These are phyloP conservation scores for Avena sativa DNA, from an alignment of 176 grass and related monocot genomes.

Conservation along the genomic window DNA sequence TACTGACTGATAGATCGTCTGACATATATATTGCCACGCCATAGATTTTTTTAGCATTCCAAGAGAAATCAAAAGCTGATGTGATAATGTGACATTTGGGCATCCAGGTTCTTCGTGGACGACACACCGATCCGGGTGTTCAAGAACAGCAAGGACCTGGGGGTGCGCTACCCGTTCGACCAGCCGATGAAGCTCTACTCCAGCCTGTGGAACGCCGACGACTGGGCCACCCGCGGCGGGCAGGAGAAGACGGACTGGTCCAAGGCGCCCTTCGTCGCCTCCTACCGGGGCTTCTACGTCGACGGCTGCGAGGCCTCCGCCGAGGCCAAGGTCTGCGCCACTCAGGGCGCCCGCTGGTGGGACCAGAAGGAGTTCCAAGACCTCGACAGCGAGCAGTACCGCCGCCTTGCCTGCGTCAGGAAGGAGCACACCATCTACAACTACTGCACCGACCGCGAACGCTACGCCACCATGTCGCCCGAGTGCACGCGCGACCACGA, in stretches of 20 bases:
- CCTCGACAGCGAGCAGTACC: conserved; percentile 67
- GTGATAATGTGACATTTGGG: too few relatives aligned
- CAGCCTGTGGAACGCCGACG: conserved; percentile 69
- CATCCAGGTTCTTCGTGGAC: conserved; percentile 69
- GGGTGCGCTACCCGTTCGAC: conserved; percentile 68
- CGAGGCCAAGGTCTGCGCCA: conserved; percentile 63
- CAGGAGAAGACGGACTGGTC: conserved; percentile 86
- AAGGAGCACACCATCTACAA: conserved; percentile 68
- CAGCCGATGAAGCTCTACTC: conserved; percentile 97
- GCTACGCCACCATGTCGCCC: conserved; percentile 43
- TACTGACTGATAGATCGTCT: too few relatives aligned
- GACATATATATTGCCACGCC: background rate
- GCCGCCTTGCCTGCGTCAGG: conserved; percentile 47
- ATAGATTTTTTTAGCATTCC: background rate
- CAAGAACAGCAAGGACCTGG: conserved; percentile 72
- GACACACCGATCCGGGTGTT: conserved; percentile 78
- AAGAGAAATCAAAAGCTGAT: too few relatives aligned
- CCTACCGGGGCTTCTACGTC: conserved; percentile 74
- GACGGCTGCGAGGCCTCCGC: conserved; percentile 78
- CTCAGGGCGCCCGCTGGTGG: conserved; percentile 79
- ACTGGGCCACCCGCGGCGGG: conserved; percentile 70
- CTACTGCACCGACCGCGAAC: conserved; percentile 64
- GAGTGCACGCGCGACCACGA: conserved; percentile 70
- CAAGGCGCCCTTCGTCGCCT: conserved; percentile 71
- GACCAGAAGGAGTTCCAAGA: conserved; percentile 71